A percentile compares a stretch with the other conserved stretches of the same genome.
These are phyloP conservation scores for Rugonectria rugulosa DNA, from an alignment of 2,329 filamentous ascomycete genomes.

Conservation along the genomic window DNA sequence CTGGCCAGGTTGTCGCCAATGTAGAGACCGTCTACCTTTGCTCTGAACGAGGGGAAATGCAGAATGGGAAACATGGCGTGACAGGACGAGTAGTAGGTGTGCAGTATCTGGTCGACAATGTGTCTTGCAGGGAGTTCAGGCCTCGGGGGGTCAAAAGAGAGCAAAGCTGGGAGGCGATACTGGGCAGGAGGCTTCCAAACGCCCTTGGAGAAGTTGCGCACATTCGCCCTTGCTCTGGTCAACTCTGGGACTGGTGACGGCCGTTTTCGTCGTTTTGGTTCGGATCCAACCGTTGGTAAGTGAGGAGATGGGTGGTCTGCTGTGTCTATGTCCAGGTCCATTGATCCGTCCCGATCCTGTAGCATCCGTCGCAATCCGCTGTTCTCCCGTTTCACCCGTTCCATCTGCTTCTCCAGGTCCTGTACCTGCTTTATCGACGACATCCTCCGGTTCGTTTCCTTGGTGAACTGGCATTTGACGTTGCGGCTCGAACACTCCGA, in stretches of 20 bases:
- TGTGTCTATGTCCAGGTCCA: constrained; percentile 58
- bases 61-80: constrained; percentile 86
- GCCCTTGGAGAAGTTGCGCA: constrained; percentile 77
- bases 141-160: constrained; percentile 59
- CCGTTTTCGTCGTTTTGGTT: constrained; percentile 69
- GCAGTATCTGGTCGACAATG: constrained; percentile 74
- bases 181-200: constrained; percentile 80
- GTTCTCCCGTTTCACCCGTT: constrained; percentile 82
- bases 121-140: constrained; percentile 75
- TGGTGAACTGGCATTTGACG: constrained; percentile 98
- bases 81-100: constrained; percentile 77
- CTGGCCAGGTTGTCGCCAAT: constrained; percentile 62
- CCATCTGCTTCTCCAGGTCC: constrained; percentile 91
- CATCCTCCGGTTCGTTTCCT: constrained; percentile 98
- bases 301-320: constrained; percentile 59
- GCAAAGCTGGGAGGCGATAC: constrained; percentile 62
- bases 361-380: constrained; percentile 73
- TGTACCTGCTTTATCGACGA: constrained; percentile 99
- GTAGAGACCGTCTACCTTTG: constrained; percentile 80
- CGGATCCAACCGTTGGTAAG: constrained; percentile 71
- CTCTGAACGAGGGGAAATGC: constrained; percentile 85
- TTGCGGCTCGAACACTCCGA: constrained; percentile 97
- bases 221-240: constrained; percentile 73
- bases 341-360: constrained; percentile 56
- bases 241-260: constrained; percentile 72